Conservation (phyloP, 257 asterid genomes). For the Voacanga thouarsii region DNA sequence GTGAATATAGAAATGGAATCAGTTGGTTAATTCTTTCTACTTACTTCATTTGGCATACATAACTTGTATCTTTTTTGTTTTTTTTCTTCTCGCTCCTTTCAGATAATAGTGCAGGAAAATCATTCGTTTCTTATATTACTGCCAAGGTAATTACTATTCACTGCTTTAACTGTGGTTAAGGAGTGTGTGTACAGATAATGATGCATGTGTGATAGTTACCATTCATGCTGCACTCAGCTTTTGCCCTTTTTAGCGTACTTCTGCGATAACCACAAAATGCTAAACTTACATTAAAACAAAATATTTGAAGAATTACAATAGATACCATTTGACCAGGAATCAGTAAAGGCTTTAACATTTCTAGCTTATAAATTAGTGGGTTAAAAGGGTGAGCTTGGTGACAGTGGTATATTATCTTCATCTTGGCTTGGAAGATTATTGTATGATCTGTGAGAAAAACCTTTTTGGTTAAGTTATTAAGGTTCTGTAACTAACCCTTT, state of each 20-base stretch:
- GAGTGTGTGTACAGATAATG: not conserved
- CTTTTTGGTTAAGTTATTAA: not conserved
- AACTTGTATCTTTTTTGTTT: slow-evolving; percentile 11
- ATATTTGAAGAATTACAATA: not conserved
- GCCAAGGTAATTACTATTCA: slow-evolving; percentile 61
- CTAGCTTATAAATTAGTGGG: not conserved
- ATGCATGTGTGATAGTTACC: not conserved
- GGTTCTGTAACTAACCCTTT: not conserved
- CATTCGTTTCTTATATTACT: slow-evolving; percentile 80
- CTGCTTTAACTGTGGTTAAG: slow-evolving; percentile 11
- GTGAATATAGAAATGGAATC: not conserved
- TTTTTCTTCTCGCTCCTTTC: slow-evolving; percentile 22
- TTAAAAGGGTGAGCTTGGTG: not conserved
- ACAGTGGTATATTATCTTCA: not conserved
- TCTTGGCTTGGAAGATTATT: not conserved
- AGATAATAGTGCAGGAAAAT: slow-evolving; percentile 90
- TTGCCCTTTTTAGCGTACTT: not conserved
- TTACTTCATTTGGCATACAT: not conserved
- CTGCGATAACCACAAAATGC: not conserved
- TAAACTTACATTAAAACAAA: not conserved
- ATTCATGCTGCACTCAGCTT: too few relatives aligned
- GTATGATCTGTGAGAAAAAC: not conserved
- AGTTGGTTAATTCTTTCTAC: not conserved
- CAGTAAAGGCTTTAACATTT: not conserved
- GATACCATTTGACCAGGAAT: not conserved